Evolutionary conservation across 1,139 yeast genomes (phyloP), one percentile per base, ranked within the genome.

Genomic region (Blastobotrys serpentis): DNA sequence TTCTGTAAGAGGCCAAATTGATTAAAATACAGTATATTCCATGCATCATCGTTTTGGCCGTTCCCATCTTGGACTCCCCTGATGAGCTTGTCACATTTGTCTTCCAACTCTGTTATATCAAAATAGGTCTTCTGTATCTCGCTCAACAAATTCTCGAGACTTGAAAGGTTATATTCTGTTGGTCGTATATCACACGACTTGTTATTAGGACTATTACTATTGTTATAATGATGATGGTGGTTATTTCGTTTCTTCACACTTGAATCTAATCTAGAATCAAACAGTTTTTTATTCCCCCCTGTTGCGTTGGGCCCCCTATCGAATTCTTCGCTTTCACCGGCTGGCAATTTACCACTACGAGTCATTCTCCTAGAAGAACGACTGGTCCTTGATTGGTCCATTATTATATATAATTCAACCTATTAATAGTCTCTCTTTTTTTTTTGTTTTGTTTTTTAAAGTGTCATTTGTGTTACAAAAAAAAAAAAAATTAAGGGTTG

Each of bases 1-100:
- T 54, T 56, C 50, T 59, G 63, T 44, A 62, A 52, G 37, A 63
- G 51, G 23, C 50, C 48, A 21, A 55, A 54, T 30, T 63, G 64
- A 23, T 50, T 43, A 29, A 48, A 49, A 43, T 54, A 56, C 22
- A 60, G 42, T 25, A 53, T 56, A 34, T 50, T 39, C 55, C 61
- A 62, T 30, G 44, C 44, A 6, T 44, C 46, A 25, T 53, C 57
- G 21, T 46, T 53, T 43, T 49, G 50, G n/a, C 40, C 34, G 26
- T 49, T 46, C 29, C n/a, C n/a, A n/a, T 44, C 51, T 32, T 56
- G 56, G 16, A 56, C 37, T 30, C 44, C 46, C 23, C 45, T 48
- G 41, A 45, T 44, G 19, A 49, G 47, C 25, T 43, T 37, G n/a
- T 47, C 39, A 36, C 61, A 59, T 21, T 50, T 52, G n/a, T 47